phyloP scores from a whole-genome alignment of 352 stramenopile species.

The Phytophthora cryptogea region DNA sequence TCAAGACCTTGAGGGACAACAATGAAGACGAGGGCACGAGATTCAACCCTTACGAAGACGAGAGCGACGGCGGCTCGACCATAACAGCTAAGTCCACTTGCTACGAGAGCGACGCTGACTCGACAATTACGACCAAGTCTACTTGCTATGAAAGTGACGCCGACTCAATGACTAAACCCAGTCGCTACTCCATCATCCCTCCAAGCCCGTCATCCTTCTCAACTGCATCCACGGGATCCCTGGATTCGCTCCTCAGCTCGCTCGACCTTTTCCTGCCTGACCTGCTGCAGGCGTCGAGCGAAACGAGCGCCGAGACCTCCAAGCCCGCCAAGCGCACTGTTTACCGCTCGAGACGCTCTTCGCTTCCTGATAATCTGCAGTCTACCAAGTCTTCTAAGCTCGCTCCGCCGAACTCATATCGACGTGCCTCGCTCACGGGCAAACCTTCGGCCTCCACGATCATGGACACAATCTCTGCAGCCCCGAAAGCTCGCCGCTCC shows the following conservation, averaged over 20 bases:
- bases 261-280: slow-evolving; percentile 33
- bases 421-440: slow-evolving; percentile 6
- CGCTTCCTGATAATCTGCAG: slow-evolving; percentile 12
- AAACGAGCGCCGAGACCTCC: slow-evolving; percentile 9
- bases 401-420: slow-evolving; percentile 8
- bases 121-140: slow-evolving; percentile 7
- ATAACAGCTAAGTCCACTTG: slow-evolving; percentile 11
- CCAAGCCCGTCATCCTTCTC: slow-evolving; percentile 36
- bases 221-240: slow-evolving; percentile 35
- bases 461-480: slow-evolving; percentile 2
- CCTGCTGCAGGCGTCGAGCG: slow-evolving; percentile 15
- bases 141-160: slow-evolving; percentile 17
- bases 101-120: slow-evolving; percentile 19
- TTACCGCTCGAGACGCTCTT: slow-evolving; percentile 20
- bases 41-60: slow-evolving; percentile 14
- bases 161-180: slow-evolving; percentile 10
- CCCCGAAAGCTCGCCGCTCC: slow-evolving; percentile 12
- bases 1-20: slow-evolving; percentile 11
- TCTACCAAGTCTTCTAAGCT: slow-evolving; percentile 16
- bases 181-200: slow-evolving; percentile 16
- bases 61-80: slow-evolving; percentile 17
- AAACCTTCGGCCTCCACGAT: slow-evolving; percentile 7
- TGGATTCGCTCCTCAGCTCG: slow-evolving; percentile 38
- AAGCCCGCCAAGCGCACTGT: slow-evolving; percentile 11
- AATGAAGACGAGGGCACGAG: slow-evolving; percentile 16